Base-by-base conservation (phyloP, 768 basidiomycete genomes). In the Tricholoma hemisulphureum region DNA sequence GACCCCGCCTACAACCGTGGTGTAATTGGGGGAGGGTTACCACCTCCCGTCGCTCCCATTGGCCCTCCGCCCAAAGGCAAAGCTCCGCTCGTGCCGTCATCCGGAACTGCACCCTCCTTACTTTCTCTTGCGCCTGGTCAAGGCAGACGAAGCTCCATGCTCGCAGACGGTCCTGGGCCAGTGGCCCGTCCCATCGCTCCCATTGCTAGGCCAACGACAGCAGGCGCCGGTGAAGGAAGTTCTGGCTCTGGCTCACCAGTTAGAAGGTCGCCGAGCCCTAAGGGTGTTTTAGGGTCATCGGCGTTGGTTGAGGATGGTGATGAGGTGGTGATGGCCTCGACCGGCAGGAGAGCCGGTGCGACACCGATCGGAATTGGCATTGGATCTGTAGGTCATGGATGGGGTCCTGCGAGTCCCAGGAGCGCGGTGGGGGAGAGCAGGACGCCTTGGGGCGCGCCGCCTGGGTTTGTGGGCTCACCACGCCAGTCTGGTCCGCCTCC, bases 301-400 rank as follows among this genome's bases (percentile, higher is more conserved):
- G 90, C 91, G 18, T 78, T 92, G 18, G 83, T 85, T 2, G 83
- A 89, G 13, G 89, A 91, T 58, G 90, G 90, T 59, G 91, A 93
- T 67, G 90, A 92, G 66, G 87, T 91, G 10, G 82, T 92, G 14
- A 67, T 75, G 7, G 68, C 72, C 9, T 72, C 79, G 37, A 72
- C 79, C 16, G 77, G 79, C 6, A 74, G 81, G 34, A 70, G 83
- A 49, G 74, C 81, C 7, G 71, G 69, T 37, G 73, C 67, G 9
- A 69, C 67, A 10, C 67, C 73, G n/a, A 67, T 71, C 32, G 72
- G 72, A 18, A 61, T 65, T 43, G 62, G 63, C 7, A 60, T 66
- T 24, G 57, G 59, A 3, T 32, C 57, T 41, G 76, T 80, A 10
- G 72, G 80, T 6, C 80, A 80, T 55, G 72, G 74, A 2, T 86